Base-by-base conservation (phyloP, 208 protist genomes). In the Spongospora subterranea region DNA sequence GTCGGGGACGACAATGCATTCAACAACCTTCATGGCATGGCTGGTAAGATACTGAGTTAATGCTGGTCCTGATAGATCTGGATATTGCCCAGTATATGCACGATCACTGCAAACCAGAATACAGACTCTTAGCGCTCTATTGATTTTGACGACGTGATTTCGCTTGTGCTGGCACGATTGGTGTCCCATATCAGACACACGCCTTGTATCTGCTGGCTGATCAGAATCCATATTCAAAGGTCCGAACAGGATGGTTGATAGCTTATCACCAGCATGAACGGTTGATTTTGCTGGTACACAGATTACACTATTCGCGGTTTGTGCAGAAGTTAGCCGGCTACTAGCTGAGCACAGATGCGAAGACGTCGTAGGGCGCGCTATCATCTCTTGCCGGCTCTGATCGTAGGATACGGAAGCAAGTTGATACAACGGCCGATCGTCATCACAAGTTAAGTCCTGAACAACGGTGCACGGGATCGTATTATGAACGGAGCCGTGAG, bases 41-140 rank as follows among this genome's bases (percentile, higher is more conserved):
- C n/a, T n/a, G n/a, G 40, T 20, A 40, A 82, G 71, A n/a, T 40
- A 82, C 35, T 82, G 6, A n/a, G 40, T n/a, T 40, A n/a, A 6
- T 40, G 71, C 71, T 40, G 71, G 71, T 20, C 71, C 71, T 13
- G 35, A 45, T 82, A 20, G 17, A 82, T 82, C 71, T 82, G 6
- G 35, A 43, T 82, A 82, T n/a, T 35, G 17, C 35, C 71, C 71
- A 35, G 11, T 6, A n/a, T 20, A 82, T 35, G 40, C 71, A 20
- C 71, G 71, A 82, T 82, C 71, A n/a, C 71, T 82, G n/a, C 71
- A 82, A 35, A 43, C 40, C n/a, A 82, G 71, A 43, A 82, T 6
- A 24, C 50, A 60, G 24, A 24, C 50, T 24, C 24, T 60, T 24
- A 60, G 50, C 6, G 6, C 24, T 24, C 50, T 24, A 60, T n/a